Conservation (phyloP, 2,329 filamentous ascomycete species). For the Trichoderma hamatum region DNA sequence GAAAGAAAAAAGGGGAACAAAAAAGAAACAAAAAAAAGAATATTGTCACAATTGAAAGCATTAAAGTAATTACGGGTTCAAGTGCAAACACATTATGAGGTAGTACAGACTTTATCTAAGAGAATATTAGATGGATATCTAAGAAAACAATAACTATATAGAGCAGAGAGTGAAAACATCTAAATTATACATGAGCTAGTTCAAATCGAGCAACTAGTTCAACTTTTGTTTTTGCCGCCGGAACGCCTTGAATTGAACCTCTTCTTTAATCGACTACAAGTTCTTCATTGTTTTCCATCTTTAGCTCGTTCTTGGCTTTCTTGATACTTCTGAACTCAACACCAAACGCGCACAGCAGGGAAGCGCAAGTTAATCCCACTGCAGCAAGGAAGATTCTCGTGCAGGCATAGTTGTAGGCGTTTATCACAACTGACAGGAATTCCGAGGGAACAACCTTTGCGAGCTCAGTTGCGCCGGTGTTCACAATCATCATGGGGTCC, state of each 20-base stretch:
- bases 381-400: slow-evolving; percentile 65
- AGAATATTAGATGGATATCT: background rate
- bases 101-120: background rate
- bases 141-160: background rate
- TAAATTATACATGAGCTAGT: background rate
- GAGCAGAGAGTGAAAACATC: background rate
- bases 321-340: slow-evolving; percentile 73
- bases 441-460: slow-evolving; percentile 53
- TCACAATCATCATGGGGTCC: slow-evolving; percentile 47
- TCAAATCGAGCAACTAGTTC: background rate
- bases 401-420: slow-evolving; percentile 67
- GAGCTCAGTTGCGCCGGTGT: slow-evolving; percentile 62
- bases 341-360: slow-evolving; percentile 59
- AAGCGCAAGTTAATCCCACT: slow-evolving; percentile 57
- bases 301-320: slow-evolving; percentile 49
- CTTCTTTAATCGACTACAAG: background rate
- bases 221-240: background rate
- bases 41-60: background rate
- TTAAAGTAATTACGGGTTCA: background rate
- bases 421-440: slow-evolving; percentile 56
- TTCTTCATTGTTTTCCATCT: background rate
- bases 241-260: background rate
- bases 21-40: background rate
- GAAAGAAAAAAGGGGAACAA: background rate
- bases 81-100: background rate